Base-by-base conservation (phyloP, 768 basidiomycete species). In the Lanmaoa pseudosensibilis region DNA sequence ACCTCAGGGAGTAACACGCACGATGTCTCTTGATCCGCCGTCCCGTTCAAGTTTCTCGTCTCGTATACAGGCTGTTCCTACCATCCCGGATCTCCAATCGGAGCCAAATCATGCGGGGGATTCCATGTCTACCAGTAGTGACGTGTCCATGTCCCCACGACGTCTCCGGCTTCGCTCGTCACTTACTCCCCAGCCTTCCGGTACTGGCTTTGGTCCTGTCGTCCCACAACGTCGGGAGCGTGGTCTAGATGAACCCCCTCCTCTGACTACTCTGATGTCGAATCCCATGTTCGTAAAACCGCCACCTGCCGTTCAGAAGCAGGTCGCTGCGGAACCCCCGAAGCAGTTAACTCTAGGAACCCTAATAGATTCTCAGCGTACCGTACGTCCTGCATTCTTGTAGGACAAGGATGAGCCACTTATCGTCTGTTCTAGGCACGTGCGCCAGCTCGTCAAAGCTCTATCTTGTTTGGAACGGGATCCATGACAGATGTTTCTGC, bases 21-120 rank as follows among this genome's bases (percentile, higher is more conserved):
- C 86, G 30, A 87, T 87, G 83, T 88, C 87, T 44, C 83, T 87
- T 67, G 88, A 90, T 70, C 87, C 86, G 5, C 81, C 83, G 12
- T 64, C 72, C 18, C 50, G 61, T 39, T 52, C 66, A 16, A 57
- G 56, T 47, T 63, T 67, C 38, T 62, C 56, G 34, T 62, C 63
- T 48, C 70, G 63, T 27, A 25, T 65, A 48, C 69, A 66, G 15
- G 61, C 67, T 7, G 60, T 67, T 41, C 64, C 73, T 36, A 67
- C 77, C 13, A 73, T 78, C 56, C 75, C 59, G 71, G 67, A 74
- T 52, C 41, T 69, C 41, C 51, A 64, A 54, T 53, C 67, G 21
- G 62, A 65, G 66, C 58, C 59, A 48, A 64, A 52, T 33, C 55
- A 55, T 53, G 18, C 43, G 18, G 56, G 46, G 41, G 56, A 69